A percentile compares a stretch with the other conserved stretches of the same genome.
Evolutionary conservation across 148 eudicot species (phyloP).

Genomic region (Vaccinium corymbosum): DNA sequence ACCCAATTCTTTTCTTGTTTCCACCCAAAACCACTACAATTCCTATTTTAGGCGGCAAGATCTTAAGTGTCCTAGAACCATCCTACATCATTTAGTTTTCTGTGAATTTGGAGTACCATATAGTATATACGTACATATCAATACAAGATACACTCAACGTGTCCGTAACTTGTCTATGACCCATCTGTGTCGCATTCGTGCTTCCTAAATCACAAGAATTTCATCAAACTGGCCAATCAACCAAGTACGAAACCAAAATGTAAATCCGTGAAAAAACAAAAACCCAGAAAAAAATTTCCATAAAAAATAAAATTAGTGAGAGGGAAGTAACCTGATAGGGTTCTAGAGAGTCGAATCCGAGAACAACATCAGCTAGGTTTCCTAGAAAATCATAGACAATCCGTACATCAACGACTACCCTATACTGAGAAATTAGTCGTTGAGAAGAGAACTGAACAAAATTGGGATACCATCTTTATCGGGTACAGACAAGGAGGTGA

Average conservation of each 20-base stretch:
- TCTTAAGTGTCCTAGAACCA: not conserved
- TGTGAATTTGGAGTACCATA: not conserved
- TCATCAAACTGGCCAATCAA: not conserved
- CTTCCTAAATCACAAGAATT: not conserved
- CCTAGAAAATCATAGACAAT: conserved; percentile 42
- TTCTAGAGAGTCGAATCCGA: conserved; percentile 90
- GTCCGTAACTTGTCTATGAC: not conserved
- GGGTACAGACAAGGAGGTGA: conserved; percentile 75
- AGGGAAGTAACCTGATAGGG: conserved; percentile 64
- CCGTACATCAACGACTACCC: conserved; percentile 16
- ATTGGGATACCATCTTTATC: conserved; percentile 63
- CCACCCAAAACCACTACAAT: not conserved
- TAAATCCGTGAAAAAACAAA: not conserved
- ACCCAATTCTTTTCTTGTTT: not conserved
- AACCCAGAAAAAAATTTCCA: not conserved
- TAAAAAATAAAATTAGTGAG: not conserved
- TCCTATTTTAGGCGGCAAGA: not conserved
- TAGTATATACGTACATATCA: not conserved
- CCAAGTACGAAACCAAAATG: not conserved
- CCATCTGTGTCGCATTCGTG: not conserved
- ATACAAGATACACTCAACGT: not conserved
- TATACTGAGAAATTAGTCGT: not conserved
- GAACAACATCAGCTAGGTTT: conserved; percentile 87
- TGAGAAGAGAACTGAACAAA: not conserved
- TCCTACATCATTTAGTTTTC: not conserved